Evolutionary conservation across 1,284 basidiomycete species (phyloP).

Genomic region (Rhizoctonia solani): DNA sequence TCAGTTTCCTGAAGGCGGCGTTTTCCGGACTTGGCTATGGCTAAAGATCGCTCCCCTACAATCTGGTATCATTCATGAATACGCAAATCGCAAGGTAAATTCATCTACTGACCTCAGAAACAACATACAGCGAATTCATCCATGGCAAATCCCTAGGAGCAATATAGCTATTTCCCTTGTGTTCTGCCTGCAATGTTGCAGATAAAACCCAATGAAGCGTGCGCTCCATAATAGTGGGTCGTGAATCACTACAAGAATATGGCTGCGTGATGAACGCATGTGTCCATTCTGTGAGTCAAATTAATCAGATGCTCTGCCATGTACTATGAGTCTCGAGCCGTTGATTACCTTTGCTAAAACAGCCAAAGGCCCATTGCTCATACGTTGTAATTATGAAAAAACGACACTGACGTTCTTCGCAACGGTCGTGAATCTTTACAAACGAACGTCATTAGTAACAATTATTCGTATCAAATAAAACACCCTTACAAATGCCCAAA

Average conservation of each 20-base stretch:
- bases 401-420: slow-evolving; percentile 29
- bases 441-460: no score
- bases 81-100: neutral
- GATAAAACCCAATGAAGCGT: slow-evolving; percentile 32
- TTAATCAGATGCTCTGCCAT: neutral
- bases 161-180: slow-evolving; percentile 23
- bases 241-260: slow-evolving; percentile 15
- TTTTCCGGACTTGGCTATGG: slow-evolving; percentile 23
- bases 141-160: slow-evolving; percentile 25
- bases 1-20: slow-evolving; percentile 19
- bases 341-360: slow-evolving; percentile 27
- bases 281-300: neutral
- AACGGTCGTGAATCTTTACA: slow-evolving; percentile 32
- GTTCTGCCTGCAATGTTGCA: slow-evolving; percentile 28
- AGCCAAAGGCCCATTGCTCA: slow-evolving; percentile 33
- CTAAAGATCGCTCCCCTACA: slow-evolving; percentile 23
- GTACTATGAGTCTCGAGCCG: neutral
- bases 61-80: neutral
- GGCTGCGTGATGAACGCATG: slow-evolving; percentile 23
- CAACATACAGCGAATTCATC: slow-evolving; percentile 30
- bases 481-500: slow-evolving; percentile 30
- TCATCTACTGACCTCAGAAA: slow-evolving; percentile 10
- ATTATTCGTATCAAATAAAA: neutral
- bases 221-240: slow-evolving; percentile 29
- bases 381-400: slow-evolving; percentile 33